These are phyloP conservation scores for Effrenium voratum DNA, from an alignment of 73 alveolate genomes.

Conservation along the genomic window DNA sequence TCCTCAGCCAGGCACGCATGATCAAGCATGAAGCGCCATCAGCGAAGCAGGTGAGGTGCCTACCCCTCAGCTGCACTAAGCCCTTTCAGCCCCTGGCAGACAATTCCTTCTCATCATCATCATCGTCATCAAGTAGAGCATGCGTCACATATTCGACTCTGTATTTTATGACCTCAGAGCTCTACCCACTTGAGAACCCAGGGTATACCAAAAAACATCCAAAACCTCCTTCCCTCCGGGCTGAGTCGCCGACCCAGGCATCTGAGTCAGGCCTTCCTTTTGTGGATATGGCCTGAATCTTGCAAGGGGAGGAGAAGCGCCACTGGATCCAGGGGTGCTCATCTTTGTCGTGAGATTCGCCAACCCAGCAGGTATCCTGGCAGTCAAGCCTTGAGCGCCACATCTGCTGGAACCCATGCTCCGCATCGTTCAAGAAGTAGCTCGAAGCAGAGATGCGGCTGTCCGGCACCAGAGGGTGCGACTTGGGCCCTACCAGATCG, in stretches of 20 bases:
- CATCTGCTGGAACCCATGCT: constrained; percentile 44
- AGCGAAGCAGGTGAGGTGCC: background rate
- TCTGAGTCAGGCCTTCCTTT: constrained; percentile 52
- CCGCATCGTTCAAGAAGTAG: constrained; percentile 18
- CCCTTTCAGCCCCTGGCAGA: background rate
- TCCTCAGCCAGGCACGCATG: background rate
- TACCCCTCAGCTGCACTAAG: background rate
- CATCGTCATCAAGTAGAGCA: constrained; percentile 3
- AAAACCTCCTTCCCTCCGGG: background rate
- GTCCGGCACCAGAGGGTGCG: constrained; percentile 54
- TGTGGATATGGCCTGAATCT: constrained; percentile 53
- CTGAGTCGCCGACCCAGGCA: constrained; percentile 43
- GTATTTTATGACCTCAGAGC: constrained; percentile 5
- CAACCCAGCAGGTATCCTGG: constrained; percentile 61
- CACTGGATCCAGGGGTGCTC: constrained; percentile 54
- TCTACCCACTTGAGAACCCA: background rate
- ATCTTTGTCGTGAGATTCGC: background rate
- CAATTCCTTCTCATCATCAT: constrained; percentile 48
- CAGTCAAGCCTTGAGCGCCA: constrained; percentile 85
- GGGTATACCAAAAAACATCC: background rate
- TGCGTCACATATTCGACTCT: constrained; percentile 10
- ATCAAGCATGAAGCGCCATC: background rate
- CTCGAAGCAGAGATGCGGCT: constrained; percentile 35
- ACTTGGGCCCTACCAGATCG: constrained; percentile 59
- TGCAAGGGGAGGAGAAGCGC: constrained; percentile 53